Evolutionary conservation across 2,329 filamentous ascomycete genomes (phyloP).

Genomic region (Tolypocladium amazonense): DNA sequence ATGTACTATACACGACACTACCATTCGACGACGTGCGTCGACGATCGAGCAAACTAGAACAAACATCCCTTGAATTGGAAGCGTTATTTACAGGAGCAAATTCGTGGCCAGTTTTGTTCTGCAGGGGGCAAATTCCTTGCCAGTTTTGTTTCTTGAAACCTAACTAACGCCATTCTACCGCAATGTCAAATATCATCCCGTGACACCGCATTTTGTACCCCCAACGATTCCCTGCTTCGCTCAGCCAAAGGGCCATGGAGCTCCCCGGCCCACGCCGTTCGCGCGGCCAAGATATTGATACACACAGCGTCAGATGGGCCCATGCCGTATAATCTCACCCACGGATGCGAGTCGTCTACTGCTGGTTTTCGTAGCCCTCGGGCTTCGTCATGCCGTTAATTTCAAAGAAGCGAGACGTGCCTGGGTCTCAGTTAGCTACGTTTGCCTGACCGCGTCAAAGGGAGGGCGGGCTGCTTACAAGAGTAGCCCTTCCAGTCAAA

Average conservation of each 20-base stretch:
- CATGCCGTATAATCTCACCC: neutral
- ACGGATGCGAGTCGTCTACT: constrained; percentile 21
- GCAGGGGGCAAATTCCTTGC: constrained; percentile 15
- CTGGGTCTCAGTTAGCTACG: constrained; percentile 9
- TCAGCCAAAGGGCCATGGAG: neutral
- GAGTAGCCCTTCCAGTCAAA: constrained; percentile 99
- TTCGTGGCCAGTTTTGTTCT: constrained; percentile 15
- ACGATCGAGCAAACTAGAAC: neutral
- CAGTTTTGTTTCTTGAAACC: constrained; percentile 8
- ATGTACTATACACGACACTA: constrained; percentile 1
- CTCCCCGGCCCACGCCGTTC: neutral
- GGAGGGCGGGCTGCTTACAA: constrained; percentile 49
- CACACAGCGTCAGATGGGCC: neutral
- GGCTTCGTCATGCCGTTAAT: constrained; percentile 74
- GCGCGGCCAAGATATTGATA: neutral
- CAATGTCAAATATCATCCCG: constrained; percentile 10
- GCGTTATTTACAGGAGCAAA: constrained; percentile 14
- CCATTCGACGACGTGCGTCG: neutral
- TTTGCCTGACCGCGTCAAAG: neutral
- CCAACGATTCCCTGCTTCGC: neutral
- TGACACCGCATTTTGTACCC: neutral
- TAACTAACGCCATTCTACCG: constrained; percentile 14
- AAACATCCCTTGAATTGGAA: neutral
- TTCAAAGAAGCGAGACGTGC: constrained; percentile 75
- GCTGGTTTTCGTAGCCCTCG: constrained; percentile 69